Percentiles rank a stretch among this genome's conserved stretches.
phyloP scores from a whole-genome alignment of 1,139 yeast species.

The Protomyces arabidopsidicola region DNA sequence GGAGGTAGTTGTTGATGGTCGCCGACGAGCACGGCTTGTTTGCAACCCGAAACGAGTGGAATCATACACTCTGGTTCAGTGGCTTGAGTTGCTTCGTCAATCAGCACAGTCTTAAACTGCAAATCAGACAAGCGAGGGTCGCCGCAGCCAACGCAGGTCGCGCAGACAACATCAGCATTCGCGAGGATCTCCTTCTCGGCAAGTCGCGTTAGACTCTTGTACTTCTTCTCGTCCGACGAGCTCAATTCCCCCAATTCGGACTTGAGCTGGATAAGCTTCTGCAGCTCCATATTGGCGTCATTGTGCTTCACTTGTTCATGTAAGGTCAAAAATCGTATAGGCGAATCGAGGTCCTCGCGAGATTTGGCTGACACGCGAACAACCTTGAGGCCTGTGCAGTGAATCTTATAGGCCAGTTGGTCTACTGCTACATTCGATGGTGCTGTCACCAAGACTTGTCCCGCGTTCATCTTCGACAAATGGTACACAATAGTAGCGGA shows the following conservation, averaged over 20 bases:
- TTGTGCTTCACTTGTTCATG: slow-evolving; percentile 48
- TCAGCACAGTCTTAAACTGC: slow-evolving; percentile 69
- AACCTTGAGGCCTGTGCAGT: slow-evolving; percentile 63
- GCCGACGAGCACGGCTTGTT: slow-evolving; percentile 84
- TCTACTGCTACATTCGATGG: slow-evolving; percentile 96
- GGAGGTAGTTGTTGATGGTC: slow-evolving; percentile 96
- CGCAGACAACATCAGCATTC: slow-evolving; percentile 74
- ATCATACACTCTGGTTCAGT: slow-evolving; percentile 87
- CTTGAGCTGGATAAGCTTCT: slow-evolving; percentile 55
- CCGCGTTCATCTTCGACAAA: slow-evolving; percentile 54
- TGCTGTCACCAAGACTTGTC: slow-evolving; percentile 77
- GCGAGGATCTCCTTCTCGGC: slow-evolving; percentile 52
- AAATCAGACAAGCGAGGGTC: slow-evolving; percentile 55
- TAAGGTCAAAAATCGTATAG: slow-evolving; percentile 53
- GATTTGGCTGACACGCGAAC: slow-evolving; percentile 71
- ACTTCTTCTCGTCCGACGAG: slow-evolving; percentile 49
- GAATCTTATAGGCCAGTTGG: slow-evolving; percentile 72
- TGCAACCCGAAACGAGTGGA: slow-evolving; percentile 83
- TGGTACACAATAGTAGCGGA: slow-evolving; percentile 86
- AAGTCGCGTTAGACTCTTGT: slow-evolving; percentile 44
- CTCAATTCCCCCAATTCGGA: slow-evolving; percentile 70
- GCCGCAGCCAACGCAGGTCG: slow-evolving; percentile 92
- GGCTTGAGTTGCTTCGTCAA: slow-evolving; percentile 93
- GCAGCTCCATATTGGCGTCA: slow-evolving; percentile 53
- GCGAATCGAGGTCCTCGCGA: slow-evolving; percentile 73